phyloP scores from a whole-genome alignment of 2,329 filamentous ascomycete genomes.

The Raffaelea albimanens region DNA sequence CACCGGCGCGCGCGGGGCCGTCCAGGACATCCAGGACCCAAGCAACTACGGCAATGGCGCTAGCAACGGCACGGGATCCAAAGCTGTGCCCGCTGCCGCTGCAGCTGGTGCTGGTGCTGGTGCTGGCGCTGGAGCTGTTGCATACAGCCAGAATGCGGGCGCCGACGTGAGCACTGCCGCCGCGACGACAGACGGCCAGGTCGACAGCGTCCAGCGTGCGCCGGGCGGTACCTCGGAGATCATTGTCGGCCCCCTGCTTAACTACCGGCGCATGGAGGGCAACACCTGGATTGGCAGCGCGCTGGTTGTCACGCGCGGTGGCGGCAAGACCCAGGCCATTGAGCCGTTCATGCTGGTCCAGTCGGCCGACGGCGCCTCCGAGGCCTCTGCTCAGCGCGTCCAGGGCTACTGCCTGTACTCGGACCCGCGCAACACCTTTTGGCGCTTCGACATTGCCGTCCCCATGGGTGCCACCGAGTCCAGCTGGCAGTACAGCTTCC shows the following conservation, averaged over 20 bases:
- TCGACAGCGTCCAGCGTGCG: constrained; percentile 7
- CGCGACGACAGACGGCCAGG: not conserved
- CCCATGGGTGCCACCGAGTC: constrained; percentile 63
- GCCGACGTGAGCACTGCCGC: constrained; percentile 21
- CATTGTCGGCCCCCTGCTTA: constrained; percentile 64
- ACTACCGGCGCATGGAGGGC: constrained; percentile 66
- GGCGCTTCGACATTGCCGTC: constrained; percentile 77
- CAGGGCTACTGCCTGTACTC: constrained; percentile 53
- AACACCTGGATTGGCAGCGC: constrained; percentile 75
- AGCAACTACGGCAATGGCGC: not conserved
- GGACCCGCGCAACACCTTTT: constrained; percentile 69
- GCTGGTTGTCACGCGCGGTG: constrained; percentile 69
- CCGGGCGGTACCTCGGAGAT: constrained; percentile 33
- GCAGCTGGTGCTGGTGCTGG: not conserved
- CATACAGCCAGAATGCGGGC: not conserved
- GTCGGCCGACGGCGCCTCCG: constrained; percentile 20
- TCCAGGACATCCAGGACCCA: not conserved
- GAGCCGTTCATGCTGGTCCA: constrained; percentile 51
- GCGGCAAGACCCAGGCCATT: constrained; percentile 46
- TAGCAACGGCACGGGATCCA: not conserved
- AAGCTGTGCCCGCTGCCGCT: not conserved
- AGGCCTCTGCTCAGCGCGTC: constrained; percentile 30
- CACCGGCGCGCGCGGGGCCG: constrained; percentile 9
- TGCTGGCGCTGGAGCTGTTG: not conserved
- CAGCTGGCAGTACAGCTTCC: constrained; percentile 70